Evolutionary conservation across 2,329 filamentous ascomycete species (phyloP).

Genomic region (Xylariales sp.): DNA sequence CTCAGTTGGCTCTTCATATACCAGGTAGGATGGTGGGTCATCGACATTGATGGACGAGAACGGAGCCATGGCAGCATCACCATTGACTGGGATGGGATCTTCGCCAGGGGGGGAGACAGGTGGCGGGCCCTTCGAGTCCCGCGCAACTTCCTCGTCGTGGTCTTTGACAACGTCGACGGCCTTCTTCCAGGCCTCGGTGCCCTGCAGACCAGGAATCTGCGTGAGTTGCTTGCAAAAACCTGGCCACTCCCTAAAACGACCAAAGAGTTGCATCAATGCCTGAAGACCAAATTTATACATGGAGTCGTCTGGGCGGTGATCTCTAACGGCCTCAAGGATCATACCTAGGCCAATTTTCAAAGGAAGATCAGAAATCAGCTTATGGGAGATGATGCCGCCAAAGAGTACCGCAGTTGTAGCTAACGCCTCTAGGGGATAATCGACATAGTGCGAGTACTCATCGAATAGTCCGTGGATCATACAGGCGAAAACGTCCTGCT

Average conservation of each 20-base stretch:
- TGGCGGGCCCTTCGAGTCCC: conserved; percentile 48
- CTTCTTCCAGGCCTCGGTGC: conserved; percentile 78
- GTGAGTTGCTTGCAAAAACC: conserved; percentile 84
- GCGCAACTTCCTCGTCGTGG: conserved; percentile 55
- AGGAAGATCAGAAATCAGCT: conserved; percentile 82
- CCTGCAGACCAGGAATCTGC: conserved; percentile 74
- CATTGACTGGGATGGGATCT: conserved; percentile 57
- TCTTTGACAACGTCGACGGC: conserved; percentile 76
- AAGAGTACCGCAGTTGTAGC: conserved; percentile 96
- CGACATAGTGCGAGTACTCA: conserved; percentile 91
- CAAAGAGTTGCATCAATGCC: conserved; percentile 82
- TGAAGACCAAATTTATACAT: conserved; percentile 99
- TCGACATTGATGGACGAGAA: conserved; percentile 80
- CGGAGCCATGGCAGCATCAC: conserved; percentile 60
- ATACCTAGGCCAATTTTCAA: conserved; percentile 93
- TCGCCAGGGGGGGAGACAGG: conserved; percentile 30
- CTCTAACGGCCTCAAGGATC: conserved; percentile 93
- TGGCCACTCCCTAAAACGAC: conserved; percentile 88
- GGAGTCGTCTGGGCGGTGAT: conserved; percentile 73
- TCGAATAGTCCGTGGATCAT: conserved; percentile 99
- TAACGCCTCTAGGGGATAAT: conserved; percentile 92
- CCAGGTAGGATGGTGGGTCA: conserved; percentile 53
- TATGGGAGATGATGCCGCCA: conserved; percentile 91
- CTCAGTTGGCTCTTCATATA: conserved; percentile 78
- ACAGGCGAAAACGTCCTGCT: conserved; percentile 94